A percentile compares a stretch with the other conserved stretches of the same genome.
Conservation (phyloP, 192 early-diverging fungal species). For the Umbelopsis vinacea region DNA sequence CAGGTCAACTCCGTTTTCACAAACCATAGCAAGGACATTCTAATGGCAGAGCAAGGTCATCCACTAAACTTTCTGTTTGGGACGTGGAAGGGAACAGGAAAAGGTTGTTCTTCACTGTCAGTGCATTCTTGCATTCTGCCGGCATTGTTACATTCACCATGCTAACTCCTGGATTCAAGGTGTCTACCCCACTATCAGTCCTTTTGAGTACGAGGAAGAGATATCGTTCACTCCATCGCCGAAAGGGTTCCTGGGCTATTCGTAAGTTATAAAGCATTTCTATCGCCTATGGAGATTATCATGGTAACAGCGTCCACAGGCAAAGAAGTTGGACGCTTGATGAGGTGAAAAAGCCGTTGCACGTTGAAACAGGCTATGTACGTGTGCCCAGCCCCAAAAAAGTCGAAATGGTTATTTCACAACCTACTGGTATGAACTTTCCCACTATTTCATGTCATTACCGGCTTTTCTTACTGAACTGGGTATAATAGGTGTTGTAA, state of each 20-base stretch:
- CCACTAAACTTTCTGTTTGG: slow-evolving; percentile 21
- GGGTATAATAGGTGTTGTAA: slow-evolving; percentile 9
- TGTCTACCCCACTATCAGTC: slow-evolving; percentile 22
- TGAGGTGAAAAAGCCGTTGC: slow-evolving; percentile 19
- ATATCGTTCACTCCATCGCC: slow-evolving; percentile 21
- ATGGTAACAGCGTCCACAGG: not conserved
- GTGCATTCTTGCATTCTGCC: not conserved
- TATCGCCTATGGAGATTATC: not conserved
- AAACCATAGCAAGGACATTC: not conserved
- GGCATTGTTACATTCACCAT: not conserved
- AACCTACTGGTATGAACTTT: slow-evolving; percentile 3
- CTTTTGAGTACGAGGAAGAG: slow-evolving; percentile 28
- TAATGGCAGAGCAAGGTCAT: slow-evolving; percentile 3
- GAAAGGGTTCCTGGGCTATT: slow-evolving; percentile 21
- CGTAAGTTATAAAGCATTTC: not conserved
- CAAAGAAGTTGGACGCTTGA: slow-evolving; percentile 23
- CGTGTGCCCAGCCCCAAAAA: slow-evolving; percentile 3
- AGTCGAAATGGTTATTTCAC: slow-evolving; percentile 17
- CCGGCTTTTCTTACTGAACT: not conserved
- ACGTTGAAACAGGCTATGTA: slow-evolving; percentile 23
- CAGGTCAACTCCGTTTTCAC: not conserved
- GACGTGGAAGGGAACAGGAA: slow-evolving; percentile 22
- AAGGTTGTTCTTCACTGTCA: not conserved
- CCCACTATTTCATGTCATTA: not conserved
- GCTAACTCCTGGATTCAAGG: not conserved